Percentiles rank a stretch among this genome's conserved stretches.
Evolutionary conservation across 2,329 filamentous ascomycete species (phyloP).

Genomic region (Cladosporium sp.): DNA sequence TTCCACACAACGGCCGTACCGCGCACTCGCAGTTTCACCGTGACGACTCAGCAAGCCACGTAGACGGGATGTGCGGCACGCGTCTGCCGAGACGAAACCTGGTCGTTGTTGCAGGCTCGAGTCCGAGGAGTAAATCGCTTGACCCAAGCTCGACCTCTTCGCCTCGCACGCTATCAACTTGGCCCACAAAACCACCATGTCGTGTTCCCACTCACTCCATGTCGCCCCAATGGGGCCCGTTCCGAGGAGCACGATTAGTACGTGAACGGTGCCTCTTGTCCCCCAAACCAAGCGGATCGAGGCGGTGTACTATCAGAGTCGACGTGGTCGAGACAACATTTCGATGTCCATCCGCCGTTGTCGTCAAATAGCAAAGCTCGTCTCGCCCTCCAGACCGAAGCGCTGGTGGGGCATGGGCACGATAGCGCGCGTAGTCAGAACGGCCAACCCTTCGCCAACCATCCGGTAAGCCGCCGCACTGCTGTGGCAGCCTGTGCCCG

Average conservation of each 20-base stretch:
- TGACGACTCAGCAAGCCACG: constrained; percentile 11
- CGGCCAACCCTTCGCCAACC: no score
- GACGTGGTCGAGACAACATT: background rate
- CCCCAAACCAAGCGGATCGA: background rate
- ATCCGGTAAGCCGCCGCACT: background rate
- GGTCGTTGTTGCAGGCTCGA: background rate
- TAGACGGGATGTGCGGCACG: background rate
- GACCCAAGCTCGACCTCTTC: constrained; percentile 1
- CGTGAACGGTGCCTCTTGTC: background rate
- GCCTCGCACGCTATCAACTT: background rate
- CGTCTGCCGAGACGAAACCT: background rate
- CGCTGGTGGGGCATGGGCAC: background rate
- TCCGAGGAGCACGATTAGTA: constrained; percentile 7
- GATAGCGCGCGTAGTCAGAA: no score
- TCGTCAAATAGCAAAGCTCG: background rate
- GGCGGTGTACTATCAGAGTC: background rate
- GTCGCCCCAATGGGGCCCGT: constrained; percentile 8
- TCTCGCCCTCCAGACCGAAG: background rate
- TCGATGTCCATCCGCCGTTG: background rate
- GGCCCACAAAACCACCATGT: constrained; percentile 1
- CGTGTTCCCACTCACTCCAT: background rate
- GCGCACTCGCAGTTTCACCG: background rate
- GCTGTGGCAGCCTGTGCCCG: background rate
- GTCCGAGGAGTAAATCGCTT: constrained; percentile 1
- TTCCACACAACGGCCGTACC: constrained; percentile 7